Evolutionary conservation across 2,329 filamentous ascomycete species (phyloP).

Genomic region (Diaporthe helianthi): DNA sequence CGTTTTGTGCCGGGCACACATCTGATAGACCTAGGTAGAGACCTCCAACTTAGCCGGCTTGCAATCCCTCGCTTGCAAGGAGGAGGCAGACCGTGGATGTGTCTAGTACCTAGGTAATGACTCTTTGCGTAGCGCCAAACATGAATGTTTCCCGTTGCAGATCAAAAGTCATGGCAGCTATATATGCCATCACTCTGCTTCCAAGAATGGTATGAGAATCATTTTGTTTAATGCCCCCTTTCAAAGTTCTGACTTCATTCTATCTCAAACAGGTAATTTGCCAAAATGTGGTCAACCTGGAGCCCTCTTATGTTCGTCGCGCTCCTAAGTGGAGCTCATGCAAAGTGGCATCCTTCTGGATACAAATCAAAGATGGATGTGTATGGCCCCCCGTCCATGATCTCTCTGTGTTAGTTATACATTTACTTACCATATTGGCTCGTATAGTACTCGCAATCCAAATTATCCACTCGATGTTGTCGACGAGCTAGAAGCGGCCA

Average conservation of each 20-base stretch:
- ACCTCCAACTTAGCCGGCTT: background rate
- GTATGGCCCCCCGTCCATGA: background rate
- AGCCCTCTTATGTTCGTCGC: background rate
- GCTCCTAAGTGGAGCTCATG: background rate
- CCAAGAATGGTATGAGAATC: background rate
- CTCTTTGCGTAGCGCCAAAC: background rate
- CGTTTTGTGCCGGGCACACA: background rate
- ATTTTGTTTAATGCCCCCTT: background rate
- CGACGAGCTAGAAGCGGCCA: conserved; percentile 40
- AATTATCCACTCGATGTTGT: conserved; percentile 41
- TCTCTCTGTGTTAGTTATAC: too few species aligned
- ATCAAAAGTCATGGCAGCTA: background rate
- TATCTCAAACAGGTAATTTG: background rate
- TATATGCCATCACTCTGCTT: background rate
- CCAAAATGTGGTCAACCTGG: conserved; percentile 2
- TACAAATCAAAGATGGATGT: background rate
- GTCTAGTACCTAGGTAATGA: background rate
- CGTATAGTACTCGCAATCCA: conserved; percentile 36
- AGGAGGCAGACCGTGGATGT: background rate
- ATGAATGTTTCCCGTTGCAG: background rate
- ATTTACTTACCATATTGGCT: background rate
- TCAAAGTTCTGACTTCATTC: background rate
- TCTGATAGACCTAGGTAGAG: background rate
- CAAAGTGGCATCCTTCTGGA: background rate
- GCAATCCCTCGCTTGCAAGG: background rate